A percentile compares a stretch with the other conserved stretches of the same genome.
Evolutionary conservation across 1,139 yeast genomes (phyloP).

Genomic region (Suhomyces taliae): DNA sequence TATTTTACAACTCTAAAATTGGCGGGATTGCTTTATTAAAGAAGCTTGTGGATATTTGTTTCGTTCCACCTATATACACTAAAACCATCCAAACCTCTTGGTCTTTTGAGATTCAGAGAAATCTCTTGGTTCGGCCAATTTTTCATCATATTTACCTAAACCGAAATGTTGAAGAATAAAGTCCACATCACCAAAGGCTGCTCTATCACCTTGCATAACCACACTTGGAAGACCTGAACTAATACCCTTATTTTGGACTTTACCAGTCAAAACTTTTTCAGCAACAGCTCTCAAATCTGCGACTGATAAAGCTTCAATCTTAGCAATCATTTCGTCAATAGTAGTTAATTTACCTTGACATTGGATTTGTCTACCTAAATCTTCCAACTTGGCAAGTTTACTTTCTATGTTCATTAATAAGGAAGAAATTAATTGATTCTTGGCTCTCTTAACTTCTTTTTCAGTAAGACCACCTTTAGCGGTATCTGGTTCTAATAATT

Average conservation of each 20-base stretch:
- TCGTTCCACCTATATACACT: conserved; percentile 5
- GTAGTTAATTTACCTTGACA: conserved; percentile 78
- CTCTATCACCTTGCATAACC: conserved; percentile 87
- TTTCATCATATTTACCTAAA: conserved; percentile 50
- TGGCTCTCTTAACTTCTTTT: conserved; percentile 82
- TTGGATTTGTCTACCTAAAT: conserved; percentile 91
- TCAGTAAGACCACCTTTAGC: conserved; percentile 63
- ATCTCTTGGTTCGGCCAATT: conserved; percentile 32
- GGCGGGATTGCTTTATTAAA: too few species aligned
- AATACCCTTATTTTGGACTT: conserved; percentile 47
- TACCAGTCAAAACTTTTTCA: conserved; percentile 70
- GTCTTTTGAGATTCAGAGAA: conserved; percentile 16
- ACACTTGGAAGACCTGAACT: conserved; percentile 73
- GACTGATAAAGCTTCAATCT: conserved; percentile 66
- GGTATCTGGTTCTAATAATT: conserved; percentile 54
- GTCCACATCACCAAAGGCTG: conserved; percentile 79
- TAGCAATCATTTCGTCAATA: conserved; percentile 77
- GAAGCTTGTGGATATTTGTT: too few species aligned
- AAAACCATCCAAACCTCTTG: conserved; percentile 24
- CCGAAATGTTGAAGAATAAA: conserved; percentile 69
- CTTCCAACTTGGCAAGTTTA: conserved; percentile 88
- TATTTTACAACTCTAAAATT: too few species aligned
- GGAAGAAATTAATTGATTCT: conserved; percentile 87
- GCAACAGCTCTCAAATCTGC: conserved; percentile 76
- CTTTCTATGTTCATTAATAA: conserved; percentile 91